Evolutionary conservation across 495 filamentous ascomycete species (phyloP).

Genomic region (Penicillium antarcticum): DNA sequence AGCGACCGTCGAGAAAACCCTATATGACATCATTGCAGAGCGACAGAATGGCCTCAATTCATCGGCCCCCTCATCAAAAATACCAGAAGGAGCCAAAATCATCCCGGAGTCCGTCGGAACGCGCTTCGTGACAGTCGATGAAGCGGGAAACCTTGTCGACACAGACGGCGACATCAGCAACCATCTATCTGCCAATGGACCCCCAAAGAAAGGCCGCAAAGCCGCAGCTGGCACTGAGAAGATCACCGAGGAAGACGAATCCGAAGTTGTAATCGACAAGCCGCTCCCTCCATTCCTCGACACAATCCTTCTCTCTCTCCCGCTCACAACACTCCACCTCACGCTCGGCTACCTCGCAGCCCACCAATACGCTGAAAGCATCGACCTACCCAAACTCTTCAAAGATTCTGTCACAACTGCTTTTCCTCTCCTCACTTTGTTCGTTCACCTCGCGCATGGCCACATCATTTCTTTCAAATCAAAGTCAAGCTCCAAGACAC

Average conservation of each 20-base stretch:
- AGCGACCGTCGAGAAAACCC: slow-evolving; percentile 35
- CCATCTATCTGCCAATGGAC: not conserved
- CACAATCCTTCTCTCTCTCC: slow-evolving; percentile 53
- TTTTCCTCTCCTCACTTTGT: slow-evolving; percentile 40
- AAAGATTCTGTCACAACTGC: slow-evolving; percentile 35
- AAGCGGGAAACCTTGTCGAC: slow-evolving; percentile 31
- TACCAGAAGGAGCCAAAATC: not conserved
- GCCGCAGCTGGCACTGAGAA: not conserved
- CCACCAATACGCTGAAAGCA: slow-evolving; percentile 77
- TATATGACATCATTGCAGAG: slow-evolving; percentile 50
- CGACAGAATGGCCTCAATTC: slow-evolving; percentile 36
- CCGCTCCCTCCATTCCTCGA: slow-evolving; percentile 42
- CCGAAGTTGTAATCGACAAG: slow-evolving; percentile 17
- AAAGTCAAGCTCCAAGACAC: slow-evolving; percentile 3
- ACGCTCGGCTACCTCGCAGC: slow-evolving; percentile 88
- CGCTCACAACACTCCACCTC: slow-evolving; percentile 77
- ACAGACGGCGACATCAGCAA: slow-evolving; percentile 21
- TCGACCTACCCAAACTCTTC: slow-evolving; percentile 56
- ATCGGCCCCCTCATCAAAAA: not conserved
- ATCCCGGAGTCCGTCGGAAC: slow-evolving; percentile 20
- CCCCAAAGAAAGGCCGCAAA: not conserved
- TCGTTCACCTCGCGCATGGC: slow-evolving; percentile 45
- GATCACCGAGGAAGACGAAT: not conserved
- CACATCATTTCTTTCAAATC: slow-evolving; percentile 36
- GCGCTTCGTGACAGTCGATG: slow-evolving; percentile 38